phyloP scores from a whole-genome alignment of 805 yeast genomes.

The Hanseniaspora jakobsenii region DNA sequence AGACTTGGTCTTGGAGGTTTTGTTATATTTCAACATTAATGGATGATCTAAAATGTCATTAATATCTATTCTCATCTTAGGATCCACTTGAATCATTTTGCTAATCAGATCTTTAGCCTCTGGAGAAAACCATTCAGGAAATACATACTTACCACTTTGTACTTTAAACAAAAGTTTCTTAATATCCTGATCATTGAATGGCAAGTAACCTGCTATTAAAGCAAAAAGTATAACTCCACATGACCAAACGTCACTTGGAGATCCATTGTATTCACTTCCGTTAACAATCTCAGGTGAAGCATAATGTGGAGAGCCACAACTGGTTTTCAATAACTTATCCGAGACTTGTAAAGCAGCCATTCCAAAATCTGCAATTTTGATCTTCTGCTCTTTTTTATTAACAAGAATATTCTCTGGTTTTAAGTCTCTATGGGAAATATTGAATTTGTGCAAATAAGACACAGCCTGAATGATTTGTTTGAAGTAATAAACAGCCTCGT shows the following conservation, averaged over 20 bases:
- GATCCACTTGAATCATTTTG: slow-evolving; percentile 58
- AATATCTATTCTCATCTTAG: slow-evolving; percentile 58
- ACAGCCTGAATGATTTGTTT: slow-evolving; percentile 69
- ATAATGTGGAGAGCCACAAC: slow-evolving; percentile 82
- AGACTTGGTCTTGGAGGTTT: slow-evolving; percentile 23
- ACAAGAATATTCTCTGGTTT: slow-evolving; percentile 69
- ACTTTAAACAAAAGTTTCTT: slow-evolving; percentile 59
- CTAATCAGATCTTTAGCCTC: slow-evolving; percentile 60
- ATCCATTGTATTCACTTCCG: slow-evolving; percentile 68
- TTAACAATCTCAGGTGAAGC: slow-evolving; percentile 80
- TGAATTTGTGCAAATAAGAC: slow-evolving; percentile 67
- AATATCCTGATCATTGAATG: slow-evolving; percentile 74
- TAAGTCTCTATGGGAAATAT: slow-evolving; percentile 70
- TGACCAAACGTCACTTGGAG: slow-evolving; percentile 80
- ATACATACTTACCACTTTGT: slow-evolving; percentile 60
- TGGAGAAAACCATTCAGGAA: slow-evolving; percentile 50
- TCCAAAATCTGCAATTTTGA: slow-evolving; percentile 77
- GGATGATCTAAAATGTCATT: slow-evolving; percentile 64
- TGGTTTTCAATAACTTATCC: slow-evolving; percentile 59
- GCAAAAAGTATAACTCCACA: slow-evolving; percentile 78
- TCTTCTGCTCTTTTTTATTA: slow-evolving; percentile 49
- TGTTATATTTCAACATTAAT: slow-evolving; percentile 52
- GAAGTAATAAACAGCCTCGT: slow-evolving; percentile 65
- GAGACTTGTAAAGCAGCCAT: slow-evolving; percentile 77
- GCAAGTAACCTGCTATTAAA: slow-evolving; percentile 64